Conservation (phyloP, 2,329 filamentous ascomycete species). For the Teratosphaeria pseudoeucalypti region DNA sequence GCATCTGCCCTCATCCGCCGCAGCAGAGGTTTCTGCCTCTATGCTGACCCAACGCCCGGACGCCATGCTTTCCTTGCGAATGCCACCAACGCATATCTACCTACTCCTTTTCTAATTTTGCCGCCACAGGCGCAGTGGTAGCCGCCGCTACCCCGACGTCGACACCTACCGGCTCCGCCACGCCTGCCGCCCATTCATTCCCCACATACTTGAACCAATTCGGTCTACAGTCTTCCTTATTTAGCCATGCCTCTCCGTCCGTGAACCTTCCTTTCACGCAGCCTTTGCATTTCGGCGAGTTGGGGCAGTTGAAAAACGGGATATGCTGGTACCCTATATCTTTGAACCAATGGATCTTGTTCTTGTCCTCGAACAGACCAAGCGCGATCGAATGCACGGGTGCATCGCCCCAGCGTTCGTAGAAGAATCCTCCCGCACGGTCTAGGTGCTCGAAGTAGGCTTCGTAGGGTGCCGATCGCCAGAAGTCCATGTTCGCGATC, state of each 20-base stretch:
- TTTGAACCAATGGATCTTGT: conserved; percentile 88
- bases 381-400: conserved; percentile 92
- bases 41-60: background rate
- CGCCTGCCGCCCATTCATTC: conserved; percentile 30
- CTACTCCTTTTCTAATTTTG: background rate
- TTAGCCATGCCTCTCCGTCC: conserved; percentile 74
- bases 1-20: background rate
- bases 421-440: conserved; percentile 91
- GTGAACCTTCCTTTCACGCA: conserved; percentile 82
- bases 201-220: conserved; percentile 96
- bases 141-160: background rate
- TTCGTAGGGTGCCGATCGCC: conserved; percentile 79
- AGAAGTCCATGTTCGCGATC: conserved; percentile 86
- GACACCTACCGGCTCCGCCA: background rate
- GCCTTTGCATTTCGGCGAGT: conserved; percentile 83
- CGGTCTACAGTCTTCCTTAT: conserved; percentile 85
- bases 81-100: background rate
- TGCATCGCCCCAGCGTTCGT: conserved; percentile 96
- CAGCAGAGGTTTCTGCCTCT: background rate
- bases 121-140: background rate
- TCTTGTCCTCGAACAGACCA: conserved; percentile 81
- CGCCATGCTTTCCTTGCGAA: background rate
- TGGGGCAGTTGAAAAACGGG: conserved; percentile 97
- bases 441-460: conserved; percentile 96
- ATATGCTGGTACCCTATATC: conserved; percentile 98